A percentile compares a stretch with the other conserved stretches of the same genome.
These are phyloP conservation scores for Paragyromitra xinjiangensis DNA, from an alignment of 495 filamentous ascomycete genomes.

Conservation along the genomic window DNA sequence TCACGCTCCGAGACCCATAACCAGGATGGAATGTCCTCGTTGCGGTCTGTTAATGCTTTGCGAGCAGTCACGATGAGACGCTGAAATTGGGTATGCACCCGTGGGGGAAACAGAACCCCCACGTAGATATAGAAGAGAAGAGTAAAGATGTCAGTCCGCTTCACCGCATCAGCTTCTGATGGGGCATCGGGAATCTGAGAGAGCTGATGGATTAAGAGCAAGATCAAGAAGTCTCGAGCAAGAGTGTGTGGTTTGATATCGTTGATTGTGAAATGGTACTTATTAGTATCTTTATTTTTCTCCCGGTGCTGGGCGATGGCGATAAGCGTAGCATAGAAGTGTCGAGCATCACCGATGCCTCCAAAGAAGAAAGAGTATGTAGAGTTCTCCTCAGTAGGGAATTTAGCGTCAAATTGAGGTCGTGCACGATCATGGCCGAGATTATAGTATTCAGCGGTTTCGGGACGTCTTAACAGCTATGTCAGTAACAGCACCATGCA, in stretches of 20 bases:
- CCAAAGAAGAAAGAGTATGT: slow-evolving; percentile 58
- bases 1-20: slow-evolving; percentile 44
- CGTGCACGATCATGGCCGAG: slow-evolving; percentile 54
- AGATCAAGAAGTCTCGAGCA: slow-evolving; percentile 56
- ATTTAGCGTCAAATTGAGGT: slow-evolving; percentile 50
- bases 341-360: slow-evolving; percentile 58
- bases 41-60: slow-evolving; percentile 30
- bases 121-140: slow-evolving; percentile 57
- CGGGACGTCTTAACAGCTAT: slow-evolving; percentile 8
- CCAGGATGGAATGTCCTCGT: slow-evolving; percentile 32
- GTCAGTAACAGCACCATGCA: background rate
- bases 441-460: slow-evolving; percentile 44
- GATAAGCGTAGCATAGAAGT: slow-evolving; percentile 57
- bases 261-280: slow-evolving; percentile 57
- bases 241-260: slow-evolving; percentile 57
- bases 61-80: slow-evolving; percentile 43
- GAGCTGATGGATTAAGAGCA: slow-evolving; percentile 47
- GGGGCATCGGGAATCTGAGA: background rate
- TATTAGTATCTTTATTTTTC: slow-evolving; percentile 36
- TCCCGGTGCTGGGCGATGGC: slow-evolving; percentile 24
- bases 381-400: slow-evolving; percentile 28
- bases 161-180: slow-evolving; percentile 11
- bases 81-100: slow-evolving; percentile 54
- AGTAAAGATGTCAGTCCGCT: slow-evolving; percentile 24
- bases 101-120: slow-evolving; percentile 54